These are phyloP conservation scores for Globisporangium cylindrosporum DNA, from an alignment of 352 stramenopile genomes.

Conservation along the genomic window DNA sequence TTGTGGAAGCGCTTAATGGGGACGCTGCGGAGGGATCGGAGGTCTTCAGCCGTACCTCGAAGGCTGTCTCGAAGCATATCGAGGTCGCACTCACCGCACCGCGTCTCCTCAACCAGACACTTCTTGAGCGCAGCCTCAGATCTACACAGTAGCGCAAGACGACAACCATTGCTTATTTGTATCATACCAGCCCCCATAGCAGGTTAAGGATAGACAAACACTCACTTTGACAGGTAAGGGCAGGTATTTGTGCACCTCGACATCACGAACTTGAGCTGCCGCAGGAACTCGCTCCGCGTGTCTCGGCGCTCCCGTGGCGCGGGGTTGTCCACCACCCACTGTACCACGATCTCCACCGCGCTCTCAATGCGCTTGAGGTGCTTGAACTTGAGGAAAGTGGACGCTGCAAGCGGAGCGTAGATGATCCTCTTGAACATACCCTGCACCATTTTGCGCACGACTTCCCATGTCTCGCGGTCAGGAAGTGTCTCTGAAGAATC, in stretches of 20 bases:
- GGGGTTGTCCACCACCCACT: background rate
- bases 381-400: constrained; percentile 1
- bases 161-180: background rate
- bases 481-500: background rate
- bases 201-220: background rate
- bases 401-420: background rate
- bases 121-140: background rate
- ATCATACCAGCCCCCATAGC: background rate
- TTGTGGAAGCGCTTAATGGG: background rate
- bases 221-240: background rate
- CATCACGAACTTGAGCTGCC: constrained; percentile 2
- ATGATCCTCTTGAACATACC: background rate
- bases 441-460: background rate
- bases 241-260: background rate
- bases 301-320: background rate
- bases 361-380: constrained; percentile 3
- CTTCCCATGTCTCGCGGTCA: background rate
- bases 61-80: background rate
- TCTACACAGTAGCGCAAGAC: background rate
- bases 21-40: background rate
- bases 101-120: background rate
- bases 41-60: background rate
- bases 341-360: background rate
- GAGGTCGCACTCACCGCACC: background rate
- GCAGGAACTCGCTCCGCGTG: constrained; percentile 1